Percentiles rank a stretch among this genome's conserved stretches.
Conservation (phyloP, 192 early-diverging fungal genomes). For the Coemansia sp. region DNA sequence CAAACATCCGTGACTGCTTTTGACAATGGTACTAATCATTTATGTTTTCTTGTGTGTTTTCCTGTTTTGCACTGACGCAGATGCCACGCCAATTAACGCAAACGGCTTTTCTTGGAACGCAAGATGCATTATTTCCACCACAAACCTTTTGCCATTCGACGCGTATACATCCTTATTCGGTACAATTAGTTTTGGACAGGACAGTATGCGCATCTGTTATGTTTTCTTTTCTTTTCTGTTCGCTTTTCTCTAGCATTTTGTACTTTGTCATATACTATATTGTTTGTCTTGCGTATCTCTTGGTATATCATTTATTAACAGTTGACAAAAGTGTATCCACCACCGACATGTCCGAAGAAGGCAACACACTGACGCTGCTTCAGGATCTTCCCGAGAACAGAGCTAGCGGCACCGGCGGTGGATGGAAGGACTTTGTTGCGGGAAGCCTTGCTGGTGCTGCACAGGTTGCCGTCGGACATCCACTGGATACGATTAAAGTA, state of each 20-base stretch:
- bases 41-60: no score
- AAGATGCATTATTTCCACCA: no score
- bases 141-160: no score
- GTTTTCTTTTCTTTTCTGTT: no score
- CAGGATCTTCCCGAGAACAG: slow-evolving; percentile 4
- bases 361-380: slow-evolving; percentile 9
- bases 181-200: no score
- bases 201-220: no score
- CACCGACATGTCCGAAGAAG: slow-evolving; percentile 21
- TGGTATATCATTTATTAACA: slow-evolving; percentile 4
- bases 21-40: no score
- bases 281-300: neutral
- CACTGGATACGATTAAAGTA: slow-evolving; percentile 84
- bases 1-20: no score
- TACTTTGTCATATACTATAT: neutral
- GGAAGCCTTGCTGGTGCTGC: slow-evolving; percentile 70
- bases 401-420: slow-evolving; percentile 22
- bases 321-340: neutral
- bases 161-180: no score
- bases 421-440: slow-evolving; percentile 61
- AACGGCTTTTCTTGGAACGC: no score
- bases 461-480: slow-evolving; percentile 71
- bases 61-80: no score
- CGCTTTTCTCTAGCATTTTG: neutral
- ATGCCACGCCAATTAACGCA: no score